Evolutionary conservation across 2,329 filamentous ascomycete species (phyloP).

Genomic region (Volutella citrinella): DNA sequence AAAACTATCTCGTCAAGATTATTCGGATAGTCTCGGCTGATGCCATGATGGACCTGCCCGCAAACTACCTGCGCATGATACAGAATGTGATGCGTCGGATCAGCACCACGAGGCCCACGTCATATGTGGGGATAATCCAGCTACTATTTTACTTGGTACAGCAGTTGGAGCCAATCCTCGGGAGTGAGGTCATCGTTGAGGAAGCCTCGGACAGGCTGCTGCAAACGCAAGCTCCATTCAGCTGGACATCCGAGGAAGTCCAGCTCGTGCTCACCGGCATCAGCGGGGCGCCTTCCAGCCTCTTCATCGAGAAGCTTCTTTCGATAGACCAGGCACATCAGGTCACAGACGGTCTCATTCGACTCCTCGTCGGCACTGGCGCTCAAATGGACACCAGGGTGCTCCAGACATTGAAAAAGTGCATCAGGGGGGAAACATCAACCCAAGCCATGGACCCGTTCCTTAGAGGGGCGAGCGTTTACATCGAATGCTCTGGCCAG

Average conservation of each 20-base stretch:
- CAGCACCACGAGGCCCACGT: conserved; percentile 46
- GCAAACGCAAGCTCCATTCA: conserved; percentile 33
- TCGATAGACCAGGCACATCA: conserved; percentile 54
- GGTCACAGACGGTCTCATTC: conserved; percentile 55
- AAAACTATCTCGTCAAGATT: conserved; percentile 57
- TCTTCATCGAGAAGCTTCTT: conserved; percentile 67
- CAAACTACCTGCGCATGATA: conserved; percentile 56
- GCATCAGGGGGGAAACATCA: conserved; percentile 46
- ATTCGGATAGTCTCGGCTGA: conserved; percentile 63
- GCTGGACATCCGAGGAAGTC: conserved; percentile 46
- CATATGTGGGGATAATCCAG: conserved; percentile 51
- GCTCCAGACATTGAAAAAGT: conserved; percentile 49
- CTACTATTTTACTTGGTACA: conserved; percentile 46
- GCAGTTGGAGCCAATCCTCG: conserved; percentile 38
- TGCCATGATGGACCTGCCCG: conserved; percentile 44
- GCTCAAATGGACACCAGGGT: conserved; percentile 50
- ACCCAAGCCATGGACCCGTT: conserved; percentile 50
- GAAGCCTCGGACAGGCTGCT: conserved; percentile 37
- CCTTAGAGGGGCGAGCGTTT: conserved; percentile 54
- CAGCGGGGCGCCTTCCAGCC: conserved; percentile 34
- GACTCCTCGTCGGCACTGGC: conserved; percentile 52
- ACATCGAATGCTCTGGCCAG: conserved; percentile 43
- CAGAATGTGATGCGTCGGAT: conserved; percentile 48
- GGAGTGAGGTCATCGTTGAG: conserved; percentile 36
- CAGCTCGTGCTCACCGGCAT: conserved; percentile 41